phyloP scores from a whole-genome alignment of 2,329 filamentous ascomycete genomes.

The Coniochaeta hoffmannii region DNA sequence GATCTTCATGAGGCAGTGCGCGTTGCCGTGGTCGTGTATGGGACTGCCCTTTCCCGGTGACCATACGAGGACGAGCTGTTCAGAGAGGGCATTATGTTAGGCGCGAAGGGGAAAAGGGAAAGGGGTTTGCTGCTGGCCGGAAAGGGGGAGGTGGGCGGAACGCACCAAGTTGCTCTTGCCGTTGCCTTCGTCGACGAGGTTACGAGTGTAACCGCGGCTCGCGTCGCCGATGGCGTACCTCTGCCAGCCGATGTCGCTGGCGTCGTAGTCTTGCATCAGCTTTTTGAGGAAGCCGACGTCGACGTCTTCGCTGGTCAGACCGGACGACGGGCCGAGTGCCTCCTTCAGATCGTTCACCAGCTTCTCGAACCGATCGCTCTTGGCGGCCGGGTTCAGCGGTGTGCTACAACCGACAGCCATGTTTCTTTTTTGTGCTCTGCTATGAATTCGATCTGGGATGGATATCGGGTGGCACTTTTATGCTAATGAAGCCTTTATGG shows the following conservation, averaged over 20 bases:
- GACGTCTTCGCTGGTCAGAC: conserved; percentile 74
- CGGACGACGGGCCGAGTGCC: conserved; percentile 71
- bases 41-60: conserved; percentile 74
- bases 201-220: conserved; percentile 71
- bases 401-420: neutral
- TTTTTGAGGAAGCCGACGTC: conserved; percentile 63
- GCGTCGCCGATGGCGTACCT: conserved; percentile 67
- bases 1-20: conserved; percentile 90
- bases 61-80: conserved; percentile 81
- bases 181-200: conserved; percentile 85
- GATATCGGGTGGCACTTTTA: neutral
- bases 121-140: too few species aligned
- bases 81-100: conserved; percentile 3
- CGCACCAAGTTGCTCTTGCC: conserved; percentile 48
- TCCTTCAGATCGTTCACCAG: conserved; percentile 68
- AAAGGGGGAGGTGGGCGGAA: too few species aligned
- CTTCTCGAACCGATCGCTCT: conserved; percentile 51
- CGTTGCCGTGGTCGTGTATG: conserved; percentile 83
- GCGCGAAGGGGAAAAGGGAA: neutral
- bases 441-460: neutral
- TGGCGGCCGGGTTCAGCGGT: neutral
- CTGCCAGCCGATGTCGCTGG: conserved; percentile 62
- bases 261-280: conserved; percentile 69
- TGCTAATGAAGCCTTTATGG: too few species aligned
- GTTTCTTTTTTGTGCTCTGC: neutral